Conservation (phyloP, 2,329 filamentous ascomycete species). For the Scedosporium boydii region DNA sequence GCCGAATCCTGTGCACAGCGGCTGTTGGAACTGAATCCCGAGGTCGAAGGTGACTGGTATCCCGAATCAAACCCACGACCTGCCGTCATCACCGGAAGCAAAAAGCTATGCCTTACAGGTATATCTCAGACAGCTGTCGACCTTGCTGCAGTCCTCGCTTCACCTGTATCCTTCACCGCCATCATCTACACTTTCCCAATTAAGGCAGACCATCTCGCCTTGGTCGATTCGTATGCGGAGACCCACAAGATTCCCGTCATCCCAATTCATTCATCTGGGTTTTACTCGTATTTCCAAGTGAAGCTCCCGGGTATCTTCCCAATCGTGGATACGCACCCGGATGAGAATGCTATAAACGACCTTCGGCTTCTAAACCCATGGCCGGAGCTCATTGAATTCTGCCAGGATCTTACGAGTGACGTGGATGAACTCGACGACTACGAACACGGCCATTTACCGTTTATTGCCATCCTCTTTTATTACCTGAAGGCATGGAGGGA, state of each 20-base stretch:
- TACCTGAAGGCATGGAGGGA: slow-evolving; percentile 75
- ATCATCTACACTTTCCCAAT: slow-evolving; percentile 47
- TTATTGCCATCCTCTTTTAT: slow-evolving; percentile 72
- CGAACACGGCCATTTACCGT: slow-evolving; percentile 86
- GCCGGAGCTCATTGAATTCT: slow-evolving; percentile 66
- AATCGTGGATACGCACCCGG: slow-evolving; percentile 92
- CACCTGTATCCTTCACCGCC: slow-evolving; percentile 36
- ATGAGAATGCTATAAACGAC: slow-evolving; percentile 75
- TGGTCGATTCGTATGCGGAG: slow-evolving; percentile 37
- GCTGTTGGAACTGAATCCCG: slow-evolving; percentile 82
- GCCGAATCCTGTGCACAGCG: slow-evolving; percentile 69
- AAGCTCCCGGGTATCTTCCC: slow-evolving; percentile 71
- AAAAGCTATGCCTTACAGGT: slow-evolving; percentile 4
- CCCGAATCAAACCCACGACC: slow-evolving; percentile 34
- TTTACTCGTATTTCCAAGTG: slow-evolving; percentile 83
- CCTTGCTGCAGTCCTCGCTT: slow-evolving; percentile 31
- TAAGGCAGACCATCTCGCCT: slow-evolving; percentile 28
- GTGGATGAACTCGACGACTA: slow-evolving; percentile 65
- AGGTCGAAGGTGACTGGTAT: slow-evolving; percentile 70
- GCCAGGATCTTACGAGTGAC: slow-evolving; percentile 54
- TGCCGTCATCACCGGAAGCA: not conserved
- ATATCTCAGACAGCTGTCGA: slow-evolving; percentile 16
- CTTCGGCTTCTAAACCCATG: slow-evolving; percentile 78
- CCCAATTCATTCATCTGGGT: slow-evolving; percentile 80
- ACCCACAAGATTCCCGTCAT: slow-evolving; percentile 63